Percentiles rank a stretch among this genome's conserved stretches.
These are phyloP conservation scores for Bryoerythrophyllum caledonicum DNA, from an alignment of 225 moss, liverwort and hornwort genomes.

Conservation along the genomic window DNA sequence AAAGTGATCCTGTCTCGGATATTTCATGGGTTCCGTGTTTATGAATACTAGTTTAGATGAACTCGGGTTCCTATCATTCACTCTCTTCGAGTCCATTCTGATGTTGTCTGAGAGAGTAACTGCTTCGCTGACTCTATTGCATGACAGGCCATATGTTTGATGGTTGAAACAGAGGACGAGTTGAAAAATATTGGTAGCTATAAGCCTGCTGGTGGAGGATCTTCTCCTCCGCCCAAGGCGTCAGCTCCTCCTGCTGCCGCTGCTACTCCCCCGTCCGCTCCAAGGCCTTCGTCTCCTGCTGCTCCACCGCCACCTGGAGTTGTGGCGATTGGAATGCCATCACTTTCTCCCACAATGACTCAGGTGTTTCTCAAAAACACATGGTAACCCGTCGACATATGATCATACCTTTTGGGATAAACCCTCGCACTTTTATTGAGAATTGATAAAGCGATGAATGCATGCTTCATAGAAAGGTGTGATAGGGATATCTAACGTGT, in stretches of 20 bases:
- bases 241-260: constrained; percentile 16
- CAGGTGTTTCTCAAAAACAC: constrained; percentile 1
- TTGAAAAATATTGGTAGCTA: constrained; percentile 51
- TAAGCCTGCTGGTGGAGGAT: constrained; percentile 39
- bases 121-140: constrained; percentile 5
- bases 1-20: background rate
- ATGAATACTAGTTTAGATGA: background rate
- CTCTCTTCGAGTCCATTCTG: background rate
- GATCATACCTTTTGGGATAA: background rate
- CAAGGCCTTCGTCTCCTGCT: constrained; percentile 26
- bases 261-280: constrained; percentile 31
- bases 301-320: constrained; percentile 26
- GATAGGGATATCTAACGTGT: background rate
- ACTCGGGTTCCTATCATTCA: constrained; percentile 1
- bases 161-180: constrained; percentile 70
- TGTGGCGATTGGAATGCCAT: constrained; percentile 42
- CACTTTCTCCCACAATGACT: constrained; percentile 47
- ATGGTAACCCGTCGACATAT: background rate
- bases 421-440: background rate
- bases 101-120: background rate
- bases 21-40: constrained; percentile 1
- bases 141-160: constrained; percentile 68
- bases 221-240: constrained; percentile 29
- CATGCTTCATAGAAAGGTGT: background rate
- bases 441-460: background rate